Conservation (phyloP, 805 yeast species). For the Myxozyma vanderwaltii region DNA sequence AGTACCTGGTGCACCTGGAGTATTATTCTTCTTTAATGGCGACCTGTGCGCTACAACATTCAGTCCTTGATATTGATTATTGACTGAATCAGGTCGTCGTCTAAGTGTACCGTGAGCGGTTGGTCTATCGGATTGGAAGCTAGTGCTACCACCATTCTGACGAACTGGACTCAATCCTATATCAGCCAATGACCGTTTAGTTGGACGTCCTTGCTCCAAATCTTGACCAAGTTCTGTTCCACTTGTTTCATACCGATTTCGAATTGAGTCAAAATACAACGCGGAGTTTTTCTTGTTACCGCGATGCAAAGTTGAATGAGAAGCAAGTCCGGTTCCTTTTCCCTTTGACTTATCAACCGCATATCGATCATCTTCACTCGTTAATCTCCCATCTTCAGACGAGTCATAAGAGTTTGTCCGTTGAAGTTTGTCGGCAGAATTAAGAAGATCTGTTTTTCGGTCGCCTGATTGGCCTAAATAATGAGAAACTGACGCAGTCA, state of each 20-base stretch:
- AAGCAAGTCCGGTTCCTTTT: not conserved
- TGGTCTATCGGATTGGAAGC: not conserved
- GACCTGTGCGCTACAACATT: not conserved
- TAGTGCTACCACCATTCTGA: not conserved
- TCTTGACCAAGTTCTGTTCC: constrained; percentile 18
- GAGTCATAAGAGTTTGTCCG: not conserved
- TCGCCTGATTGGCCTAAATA: constrained; percentile 1
- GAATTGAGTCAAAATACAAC: constrained; percentile 27
- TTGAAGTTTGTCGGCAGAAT: not conserved
- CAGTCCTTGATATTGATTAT: not conserved
- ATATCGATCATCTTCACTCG: not conserved
- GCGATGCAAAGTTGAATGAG: not conserved
- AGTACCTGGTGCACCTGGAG: not conserved
- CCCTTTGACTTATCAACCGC: not conserved
- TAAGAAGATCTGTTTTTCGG: not conserved
- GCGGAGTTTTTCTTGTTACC: constrained; percentile 9
- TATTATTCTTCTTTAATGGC: not conserved
- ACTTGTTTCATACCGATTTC: constrained; percentile 27
- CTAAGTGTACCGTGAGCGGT: not conserved
- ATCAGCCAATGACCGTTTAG: constrained; percentile 20
- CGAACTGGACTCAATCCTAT: constrained; percentile 17
- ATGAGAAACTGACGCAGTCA: constrained; percentile 17
- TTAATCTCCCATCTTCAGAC: not conserved
- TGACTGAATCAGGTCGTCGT: not conserved
- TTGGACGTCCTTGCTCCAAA: not conserved